Percentiles rank a stretch among this genome's conserved stretches.
Conservation (phyloP, 2,329 filamentous ascomycete species). For the Venturiaceae sp. region DNA sequence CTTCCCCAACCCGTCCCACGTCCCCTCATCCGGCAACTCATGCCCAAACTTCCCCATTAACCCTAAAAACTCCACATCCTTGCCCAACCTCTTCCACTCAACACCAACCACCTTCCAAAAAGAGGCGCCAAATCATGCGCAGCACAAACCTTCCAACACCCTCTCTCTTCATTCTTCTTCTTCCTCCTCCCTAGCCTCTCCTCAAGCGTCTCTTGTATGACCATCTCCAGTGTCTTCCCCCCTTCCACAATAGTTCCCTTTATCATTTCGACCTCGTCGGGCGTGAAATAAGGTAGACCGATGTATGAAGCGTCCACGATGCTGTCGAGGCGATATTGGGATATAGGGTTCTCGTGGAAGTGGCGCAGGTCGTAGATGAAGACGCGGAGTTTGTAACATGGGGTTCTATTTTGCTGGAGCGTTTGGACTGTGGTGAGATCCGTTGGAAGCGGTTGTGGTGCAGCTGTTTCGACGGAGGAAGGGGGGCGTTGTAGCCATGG, state of each 20-base stretch:
- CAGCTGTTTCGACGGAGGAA: too few relatives aligned
- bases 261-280: slow-evolving; percentile 5
- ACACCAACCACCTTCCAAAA: slow-evolving; percentile 18
- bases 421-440: background rate
- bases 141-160: slow-evolving; percentile 23
- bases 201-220: background rate
- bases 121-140: slow-evolving; percentile 24
- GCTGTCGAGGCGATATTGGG: slow-evolving; percentile 8
- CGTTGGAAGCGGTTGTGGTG: background rate
- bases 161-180: slow-evolving; percentile 16
- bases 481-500: too few relatives aligned
- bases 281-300: slow-evolving; percentile 13
- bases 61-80: background rate
- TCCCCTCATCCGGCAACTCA: background rate
- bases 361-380: slow-evolving; percentile 12
- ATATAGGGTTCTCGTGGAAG: slow-evolving; percentile 3
- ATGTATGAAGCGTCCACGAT: slow-evolving; percentile 7
- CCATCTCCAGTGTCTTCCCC: background rate
- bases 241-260: background rate
- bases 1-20: background rate
- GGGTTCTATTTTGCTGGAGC: slow-evolving; percentile 5
- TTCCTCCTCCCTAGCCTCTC: background rate
- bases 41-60: background rate
- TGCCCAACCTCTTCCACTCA: slow-evolving; percentile 15
- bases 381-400: slow-evolving; percentile 14